Conservation (phyloP, 768 basidiomycete species). For the Tylopilus balloui region DNA sequence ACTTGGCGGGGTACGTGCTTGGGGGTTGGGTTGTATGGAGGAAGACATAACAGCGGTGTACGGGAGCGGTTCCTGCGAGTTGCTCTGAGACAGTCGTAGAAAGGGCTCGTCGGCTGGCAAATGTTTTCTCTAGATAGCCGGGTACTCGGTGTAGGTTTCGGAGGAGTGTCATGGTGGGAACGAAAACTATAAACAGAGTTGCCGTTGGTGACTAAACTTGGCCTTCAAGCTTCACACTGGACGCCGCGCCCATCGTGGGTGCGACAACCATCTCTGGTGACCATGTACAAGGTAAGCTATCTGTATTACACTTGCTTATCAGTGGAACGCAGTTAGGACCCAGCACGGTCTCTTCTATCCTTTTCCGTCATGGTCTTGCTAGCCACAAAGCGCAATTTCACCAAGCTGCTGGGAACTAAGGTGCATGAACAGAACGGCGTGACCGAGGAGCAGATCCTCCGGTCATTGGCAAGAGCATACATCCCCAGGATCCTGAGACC, state of each 20-base stretch:
- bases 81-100: slow-evolving; percentile 22
- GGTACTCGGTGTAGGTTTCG: background rate
- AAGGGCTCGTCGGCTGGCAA: slow-evolving; percentile 2
- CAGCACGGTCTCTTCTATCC: background rate
- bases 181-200: background rate
- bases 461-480: background rate
- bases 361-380: background rate
- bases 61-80: slow-evolving; percentile 46
- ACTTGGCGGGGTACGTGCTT: slow-evolving; percentile 42
- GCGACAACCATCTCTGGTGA: background rate
- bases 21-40: slow-evolving; percentile 51
- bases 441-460: background rate
- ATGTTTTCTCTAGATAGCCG: too few relatives aligned
- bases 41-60: slow-evolving; percentile 52
- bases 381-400: background rate
- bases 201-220: too few relatives aligned
- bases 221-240: background rate
- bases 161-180: background rate
- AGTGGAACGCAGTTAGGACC: too few relatives aligned
- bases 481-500: too few relatives aligned
- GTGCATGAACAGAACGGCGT: background rate
- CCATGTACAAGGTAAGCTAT: background rate
- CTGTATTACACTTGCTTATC: too few relatives aligned
- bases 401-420: background rate
- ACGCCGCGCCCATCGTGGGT: background rate